Percentiles rank a stretch among this genome's conserved stretches.
Conservation (phyloP, 2,329 filamentous ascomycete genomes). For the Fusarium metavorans region DNA sequence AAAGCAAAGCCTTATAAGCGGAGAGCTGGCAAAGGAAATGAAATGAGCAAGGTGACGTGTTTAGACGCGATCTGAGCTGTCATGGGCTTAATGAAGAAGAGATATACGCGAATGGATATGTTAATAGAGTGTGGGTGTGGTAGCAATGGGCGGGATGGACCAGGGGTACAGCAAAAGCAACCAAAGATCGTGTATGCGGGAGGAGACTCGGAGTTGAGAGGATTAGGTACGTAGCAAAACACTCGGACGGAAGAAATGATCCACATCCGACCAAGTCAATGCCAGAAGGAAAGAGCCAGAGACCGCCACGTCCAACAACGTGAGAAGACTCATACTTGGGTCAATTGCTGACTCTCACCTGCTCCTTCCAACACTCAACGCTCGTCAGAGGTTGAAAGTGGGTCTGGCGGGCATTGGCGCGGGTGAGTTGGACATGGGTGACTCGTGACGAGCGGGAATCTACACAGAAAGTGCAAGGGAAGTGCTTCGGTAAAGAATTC, state of each 20-base stretch:
- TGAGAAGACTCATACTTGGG: conserved; percentile 26
- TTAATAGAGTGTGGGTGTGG: conserved; percentile 33
- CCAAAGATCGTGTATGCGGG: conserved; percentile 43
- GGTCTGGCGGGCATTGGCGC: conserved; percentile 3
- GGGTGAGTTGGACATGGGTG: conserved; percentile 2
- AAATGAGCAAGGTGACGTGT: conserved; percentile 31
- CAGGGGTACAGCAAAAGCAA: conserved; percentile 42
- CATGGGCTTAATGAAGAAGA: conserved; percentile 9
- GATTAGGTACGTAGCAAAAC: not conserved
- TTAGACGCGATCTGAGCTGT: conserved; percentile 20
- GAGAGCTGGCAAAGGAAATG: conserved; percentile 13
- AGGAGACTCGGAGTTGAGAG: conserved; percentile 1
- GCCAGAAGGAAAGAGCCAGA: not conserved
- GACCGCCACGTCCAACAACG: not conserved
- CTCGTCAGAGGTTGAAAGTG: conserved; percentile 35
- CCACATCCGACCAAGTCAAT: conserved; percentile 10
- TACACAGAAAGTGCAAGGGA: not conserved
- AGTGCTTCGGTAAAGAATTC: not conserved
- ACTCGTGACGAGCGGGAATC: not conserved
- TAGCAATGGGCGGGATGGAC: conserved; percentile 33
- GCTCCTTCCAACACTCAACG: conserved; percentile 3
- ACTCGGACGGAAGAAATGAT: conserved; percentile 26
- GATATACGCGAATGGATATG: conserved; percentile 5
- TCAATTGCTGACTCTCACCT: conserved; percentile 1
- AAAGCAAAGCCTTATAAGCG: not conserved